Conservation (phyloP, 2,329 filamentous ascomycete species). For the Colletotrichum zoysiae region DNA sequence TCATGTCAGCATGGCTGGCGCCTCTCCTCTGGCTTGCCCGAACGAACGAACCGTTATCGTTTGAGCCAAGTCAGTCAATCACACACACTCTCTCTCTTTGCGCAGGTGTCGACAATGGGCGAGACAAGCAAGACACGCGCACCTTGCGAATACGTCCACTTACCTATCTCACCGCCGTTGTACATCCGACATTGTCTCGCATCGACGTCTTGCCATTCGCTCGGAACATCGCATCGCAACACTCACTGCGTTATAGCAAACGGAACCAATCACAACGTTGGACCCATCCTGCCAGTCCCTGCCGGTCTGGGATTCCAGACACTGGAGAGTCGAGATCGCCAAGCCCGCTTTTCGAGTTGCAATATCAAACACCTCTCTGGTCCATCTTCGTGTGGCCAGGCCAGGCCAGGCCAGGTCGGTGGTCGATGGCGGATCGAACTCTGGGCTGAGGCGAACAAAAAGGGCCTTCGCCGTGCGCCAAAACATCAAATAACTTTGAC, state of each 20-base stretch:
- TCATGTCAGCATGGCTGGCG: conserved; percentile 6
- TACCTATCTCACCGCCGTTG: conserved; percentile 33
- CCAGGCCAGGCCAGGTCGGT: too few species aligned
- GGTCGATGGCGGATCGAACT: background rate
- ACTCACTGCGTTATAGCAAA: background rate
- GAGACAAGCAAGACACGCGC: conserved; percentile 22
- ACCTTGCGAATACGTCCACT: background rate
- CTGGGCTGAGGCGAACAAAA: background rate
- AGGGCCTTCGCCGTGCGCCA: background rate
- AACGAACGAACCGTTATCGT: background rate
- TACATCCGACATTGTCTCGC: conserved; percentile 28
- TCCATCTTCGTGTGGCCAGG: background rate
- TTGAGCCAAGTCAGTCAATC: background rate
- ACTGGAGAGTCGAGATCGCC: background rate
- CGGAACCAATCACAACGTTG: background rate
- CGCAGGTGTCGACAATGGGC: background rate
- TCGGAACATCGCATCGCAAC: conserved; percentile 8
- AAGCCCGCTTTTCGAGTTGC: background rate
- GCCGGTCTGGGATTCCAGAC: background rate
- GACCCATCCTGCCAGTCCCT: background rate
- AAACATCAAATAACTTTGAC: background rate
- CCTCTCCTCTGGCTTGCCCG: conserved; percentile 7
- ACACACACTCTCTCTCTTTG: too few species aligned
- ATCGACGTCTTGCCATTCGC: conserved; percentile 9
- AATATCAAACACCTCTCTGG: background rate